phyloP scores from a whole-genome alignment of 495 filamentous ascomycete species.

The Aspergillus indologenus region DNA sequence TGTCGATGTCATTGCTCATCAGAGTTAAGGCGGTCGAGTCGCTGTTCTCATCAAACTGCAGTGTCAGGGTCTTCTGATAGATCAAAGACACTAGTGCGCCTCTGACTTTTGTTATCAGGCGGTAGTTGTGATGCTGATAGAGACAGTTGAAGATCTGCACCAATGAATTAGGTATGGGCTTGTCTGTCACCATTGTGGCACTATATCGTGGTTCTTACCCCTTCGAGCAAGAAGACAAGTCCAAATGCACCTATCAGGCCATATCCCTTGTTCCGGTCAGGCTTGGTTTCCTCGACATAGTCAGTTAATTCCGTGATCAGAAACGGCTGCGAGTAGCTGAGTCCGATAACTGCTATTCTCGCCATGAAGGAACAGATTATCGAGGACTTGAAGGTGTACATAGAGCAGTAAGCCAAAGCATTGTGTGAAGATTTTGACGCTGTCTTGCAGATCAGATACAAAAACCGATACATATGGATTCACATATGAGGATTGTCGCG shows the following conservation, averaged over 20 bases:
- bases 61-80: background rate
- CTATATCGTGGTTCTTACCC: background rate
- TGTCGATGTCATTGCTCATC: slow-evolving; percentile 1
- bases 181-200: background rate
- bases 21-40: background rate
- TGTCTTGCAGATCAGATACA: background rate
- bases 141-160: background rate
- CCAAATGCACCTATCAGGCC: background rate
- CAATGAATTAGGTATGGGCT: background rate
- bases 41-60: background rate
- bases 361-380: background rate
- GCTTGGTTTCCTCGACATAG: background rate
- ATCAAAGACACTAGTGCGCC: too few relatives aligned
- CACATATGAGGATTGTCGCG: too few relatives aligned
- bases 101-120: too few relatives aligned
- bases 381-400: background rate
- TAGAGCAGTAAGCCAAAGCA: background rate
- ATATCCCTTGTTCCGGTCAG: background rate
- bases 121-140: background rate
- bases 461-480: too few relatives aligned
- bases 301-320: background rate
- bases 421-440: background rate
- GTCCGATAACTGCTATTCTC: background rate
- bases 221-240: background rate
- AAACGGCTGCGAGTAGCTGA: slow-evolving; percentile 1